These are phyloP conservation scores for Blastocystis sp. DNA, from an alignment of 352 stramenopile genomes.

Conservation along the genomic window DNA sequence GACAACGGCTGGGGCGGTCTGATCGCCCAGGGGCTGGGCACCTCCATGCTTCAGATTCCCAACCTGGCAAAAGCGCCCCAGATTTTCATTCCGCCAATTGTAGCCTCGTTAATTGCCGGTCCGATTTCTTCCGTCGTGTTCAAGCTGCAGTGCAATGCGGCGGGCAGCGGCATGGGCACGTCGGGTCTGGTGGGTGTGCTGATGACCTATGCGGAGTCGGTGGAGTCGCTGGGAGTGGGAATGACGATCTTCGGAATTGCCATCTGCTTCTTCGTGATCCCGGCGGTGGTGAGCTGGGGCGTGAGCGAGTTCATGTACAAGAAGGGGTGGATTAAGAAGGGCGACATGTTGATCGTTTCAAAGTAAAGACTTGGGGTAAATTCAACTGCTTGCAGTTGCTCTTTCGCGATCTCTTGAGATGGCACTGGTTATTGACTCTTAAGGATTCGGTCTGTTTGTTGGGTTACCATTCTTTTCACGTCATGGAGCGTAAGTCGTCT, in stretches of 20 bases:
- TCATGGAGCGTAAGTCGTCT: neutral
- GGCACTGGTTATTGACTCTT: conserved; percentile 15
- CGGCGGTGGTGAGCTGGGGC: conserved; percentile 33
- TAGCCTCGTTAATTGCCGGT: conserved; percentile 28
- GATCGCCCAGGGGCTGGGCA: conserved; percentile 52
- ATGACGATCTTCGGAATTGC: conserved; percentile 23
- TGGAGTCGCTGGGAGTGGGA: conserved; percentile 15
- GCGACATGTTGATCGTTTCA: conserved; percentile 53
- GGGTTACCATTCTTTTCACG: neutral
- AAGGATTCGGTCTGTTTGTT: conserved; percentile 49
- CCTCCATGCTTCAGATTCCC: conserved; percentile 60
- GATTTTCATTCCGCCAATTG: conserved; percentile 55
- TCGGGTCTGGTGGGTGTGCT: conserved; percentile 54
- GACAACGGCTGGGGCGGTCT: conserved; percentile 52
- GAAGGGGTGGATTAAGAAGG: conserved; percentile 65
- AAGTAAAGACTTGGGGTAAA: conserved; percentile 40
- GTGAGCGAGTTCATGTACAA: conserved; percentile 61
- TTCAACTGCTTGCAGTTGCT: conserved; percentile 27
- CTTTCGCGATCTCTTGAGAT: conserved; percentile 47
- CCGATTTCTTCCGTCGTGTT: conserved; percentile 40
- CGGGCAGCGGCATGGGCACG: conserved; percentile 57
- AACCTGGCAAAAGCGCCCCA: conserved; percentile 48
- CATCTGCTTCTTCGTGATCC: conserved; percentile 43
- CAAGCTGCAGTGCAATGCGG: conserved; percentile 43
- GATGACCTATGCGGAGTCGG: conserved; percentile 49